Evolutionary conservation across 2,329 filamentous ascomycete species (phyloP).

Genomic region (Colletotrichum musicola): DNA sequence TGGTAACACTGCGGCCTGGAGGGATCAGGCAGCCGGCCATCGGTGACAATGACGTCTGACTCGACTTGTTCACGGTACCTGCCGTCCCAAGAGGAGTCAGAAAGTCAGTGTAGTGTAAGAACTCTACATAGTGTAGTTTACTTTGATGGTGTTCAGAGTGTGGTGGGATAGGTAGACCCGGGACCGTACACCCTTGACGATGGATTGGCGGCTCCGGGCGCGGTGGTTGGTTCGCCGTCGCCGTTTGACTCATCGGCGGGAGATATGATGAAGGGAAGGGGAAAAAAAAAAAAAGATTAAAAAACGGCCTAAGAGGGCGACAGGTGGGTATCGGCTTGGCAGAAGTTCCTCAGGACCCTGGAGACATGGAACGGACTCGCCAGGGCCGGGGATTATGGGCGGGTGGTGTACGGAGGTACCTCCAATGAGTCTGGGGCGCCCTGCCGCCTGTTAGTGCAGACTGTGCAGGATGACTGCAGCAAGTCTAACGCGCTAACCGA

Average conservation of each 20-base stretch:
- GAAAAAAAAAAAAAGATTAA: background rate
- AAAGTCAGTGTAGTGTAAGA: background rate
- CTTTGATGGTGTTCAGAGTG: conserved; percentile 1
- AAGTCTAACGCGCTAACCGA: conserved; percentile 24
- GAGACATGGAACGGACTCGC: conserved; percentile 12
- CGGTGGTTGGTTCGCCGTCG: conserved; percentile 22
- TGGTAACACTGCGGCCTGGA: background rate
- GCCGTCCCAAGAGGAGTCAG: background rate
- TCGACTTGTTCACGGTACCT: background rate
- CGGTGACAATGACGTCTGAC: conserved; percentile 11
- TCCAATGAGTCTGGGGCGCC: background rate
- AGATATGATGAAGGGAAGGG: background rate
- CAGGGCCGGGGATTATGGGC: background rate
- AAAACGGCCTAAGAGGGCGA: conserved; percentile 15
- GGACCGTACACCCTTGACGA: background rate
- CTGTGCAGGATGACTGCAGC: conserved; percentile 27
- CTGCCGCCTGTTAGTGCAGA: conserved; percentile 30
- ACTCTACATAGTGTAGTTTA: background rate
- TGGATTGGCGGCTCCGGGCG: background rate
- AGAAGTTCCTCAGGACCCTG: conserved; percentile 38
- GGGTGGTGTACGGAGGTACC: background rate
- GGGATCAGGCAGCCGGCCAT: conserved; percentile 7
- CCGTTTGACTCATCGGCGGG: conserved; percentile 36
- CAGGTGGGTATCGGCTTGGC: conserved; percentile 33
- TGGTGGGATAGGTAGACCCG: background rate